Evolutionary conservation across 2,329 filamentous ascomycete genomes (phyloP), one percentile per base, ranked within the genome.

Genomic region (Simplicillium aogashimaense): DNA sequence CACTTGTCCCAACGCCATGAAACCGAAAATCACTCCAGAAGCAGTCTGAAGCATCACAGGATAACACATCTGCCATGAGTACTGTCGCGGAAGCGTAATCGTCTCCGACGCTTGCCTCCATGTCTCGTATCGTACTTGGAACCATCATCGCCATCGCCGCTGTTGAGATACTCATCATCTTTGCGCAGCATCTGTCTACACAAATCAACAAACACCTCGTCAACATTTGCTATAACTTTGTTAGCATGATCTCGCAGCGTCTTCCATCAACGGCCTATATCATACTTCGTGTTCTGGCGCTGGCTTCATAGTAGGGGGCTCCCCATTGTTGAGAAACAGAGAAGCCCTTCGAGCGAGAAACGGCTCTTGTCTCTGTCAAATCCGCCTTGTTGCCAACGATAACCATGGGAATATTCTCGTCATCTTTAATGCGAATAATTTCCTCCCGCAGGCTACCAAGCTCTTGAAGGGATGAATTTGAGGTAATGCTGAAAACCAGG

Each of bases 331-430:
- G 86, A n/a, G 85, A 88, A 47, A 94, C 75, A 28, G 82, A 75
- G 56, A 94, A 94, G 5, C 86, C 88, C 51, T 81, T 81, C 45
- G 83, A 81, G 38, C 86, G 76, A 11, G 83, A 78, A 8, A 95
- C 84, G 15, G 75, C 76, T 25, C 87, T 79, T 57, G 89, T 84
- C 56, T 94, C 87, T 61, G 92, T 86, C 34, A 95, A 72, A 55
- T 95, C 87, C 44, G 83, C 84, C 63, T 94, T 94, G 70, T 94
- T 95, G 46, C 87, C 87, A 36, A 94, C 87, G 45, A 95, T 86
- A 37, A 95, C 87, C 56, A 95, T 85, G 16, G 86, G 86, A 4
- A 90, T 78, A 46, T 80, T 82, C 41, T 87, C 83, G 60, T 90
- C 85, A 58, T 89, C 84, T 64, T 94, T 94, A 64, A 94, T 90